phyloP scores from a whole-genome alignment of 148 eudicot genomes.

The Polygonum maritimum region DNA sequence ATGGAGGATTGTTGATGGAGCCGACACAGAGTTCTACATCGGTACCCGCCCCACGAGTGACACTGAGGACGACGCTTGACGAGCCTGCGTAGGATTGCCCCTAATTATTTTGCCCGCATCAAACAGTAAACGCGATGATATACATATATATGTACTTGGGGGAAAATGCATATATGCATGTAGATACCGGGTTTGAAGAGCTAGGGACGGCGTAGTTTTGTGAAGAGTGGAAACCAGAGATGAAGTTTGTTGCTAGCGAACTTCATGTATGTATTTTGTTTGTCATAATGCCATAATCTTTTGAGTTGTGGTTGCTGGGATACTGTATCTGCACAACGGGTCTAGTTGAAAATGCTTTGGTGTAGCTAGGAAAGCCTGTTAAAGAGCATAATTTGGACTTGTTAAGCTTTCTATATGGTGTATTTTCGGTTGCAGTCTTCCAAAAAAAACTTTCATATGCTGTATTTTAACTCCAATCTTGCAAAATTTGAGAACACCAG shows the following conservation, averaged over 20 bases:
- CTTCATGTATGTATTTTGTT: neutral
- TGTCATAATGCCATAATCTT: neutral
- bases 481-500: no score
- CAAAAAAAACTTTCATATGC: no score
- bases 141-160: neutral
- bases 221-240: neutral
- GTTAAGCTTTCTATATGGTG: neutral
- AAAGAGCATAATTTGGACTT: neutral
- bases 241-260: neutral
- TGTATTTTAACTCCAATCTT: no score
- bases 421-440: neutral
- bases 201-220: neutral
- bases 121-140: neutral
- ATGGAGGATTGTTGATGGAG: conserved; percentile 60
- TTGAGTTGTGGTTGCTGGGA: neutral
- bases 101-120: neutral
- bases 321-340: neutral
- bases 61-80: conserved; percentile 55
- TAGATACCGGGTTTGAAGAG: neutral
- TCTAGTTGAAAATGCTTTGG: no score
- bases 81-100: neutral
- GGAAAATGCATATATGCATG: neutral
- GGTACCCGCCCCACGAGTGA: conserved; percentile 59
- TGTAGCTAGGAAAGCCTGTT: no score
- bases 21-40: conserved; percentile 60